Conservation (phyloP, 306 rosid species). For the Coriaria nepalensis region DNA sequence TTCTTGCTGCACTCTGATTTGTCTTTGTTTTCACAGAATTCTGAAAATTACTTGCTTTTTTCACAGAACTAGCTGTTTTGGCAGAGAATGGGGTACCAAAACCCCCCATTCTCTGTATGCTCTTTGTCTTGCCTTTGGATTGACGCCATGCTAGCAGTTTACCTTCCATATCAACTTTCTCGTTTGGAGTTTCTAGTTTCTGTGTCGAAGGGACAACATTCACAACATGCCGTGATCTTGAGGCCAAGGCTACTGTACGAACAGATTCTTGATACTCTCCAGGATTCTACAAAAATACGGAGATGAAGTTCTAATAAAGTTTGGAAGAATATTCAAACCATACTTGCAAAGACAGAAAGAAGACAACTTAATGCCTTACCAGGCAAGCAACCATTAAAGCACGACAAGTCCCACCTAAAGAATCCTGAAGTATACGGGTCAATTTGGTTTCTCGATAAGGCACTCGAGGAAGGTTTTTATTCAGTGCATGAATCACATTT, state of each 20-base stretch:
- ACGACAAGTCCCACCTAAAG: conserved; percentile 75
- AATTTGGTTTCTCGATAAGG: conserved; percentile 91
- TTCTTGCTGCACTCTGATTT: conserved; percentile 18
- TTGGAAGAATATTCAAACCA: conserved; percentile 3
- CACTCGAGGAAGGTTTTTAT: conserved; percentile 54
- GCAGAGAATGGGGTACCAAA: conserved; percentile 41
- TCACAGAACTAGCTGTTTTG: conserved; percentile 37
- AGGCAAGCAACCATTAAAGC: conserved; percentile 90
- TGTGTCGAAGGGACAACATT: conserved; percentile 50
- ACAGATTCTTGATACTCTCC: conserved; percentile 93
- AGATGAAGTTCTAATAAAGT: no score
- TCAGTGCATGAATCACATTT: conserved; percentile 84
- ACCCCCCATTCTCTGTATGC: conserved; percentile 32
- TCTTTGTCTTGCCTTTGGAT: conserved; percentile 71
- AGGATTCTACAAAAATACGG: conserved; percentile 49
- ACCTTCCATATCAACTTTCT: conserved; percentile 74
- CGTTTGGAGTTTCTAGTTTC: conserved; percentile 57
- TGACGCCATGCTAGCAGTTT: conserved; percentile 75
- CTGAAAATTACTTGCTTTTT: conserved; percentile 30
- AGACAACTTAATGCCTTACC: conserved; percentile 28
- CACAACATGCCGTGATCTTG: conserved; percentile 72
- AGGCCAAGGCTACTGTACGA: conserved; percentile 83
- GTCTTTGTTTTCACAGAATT: conserved; percentile 43
- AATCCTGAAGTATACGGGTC: conserved; percentile 88
- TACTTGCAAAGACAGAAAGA: background rate